Evolutionary conservation across 306 rosid species (phyloP).

Genomic region (Malus fusca): DNA sequence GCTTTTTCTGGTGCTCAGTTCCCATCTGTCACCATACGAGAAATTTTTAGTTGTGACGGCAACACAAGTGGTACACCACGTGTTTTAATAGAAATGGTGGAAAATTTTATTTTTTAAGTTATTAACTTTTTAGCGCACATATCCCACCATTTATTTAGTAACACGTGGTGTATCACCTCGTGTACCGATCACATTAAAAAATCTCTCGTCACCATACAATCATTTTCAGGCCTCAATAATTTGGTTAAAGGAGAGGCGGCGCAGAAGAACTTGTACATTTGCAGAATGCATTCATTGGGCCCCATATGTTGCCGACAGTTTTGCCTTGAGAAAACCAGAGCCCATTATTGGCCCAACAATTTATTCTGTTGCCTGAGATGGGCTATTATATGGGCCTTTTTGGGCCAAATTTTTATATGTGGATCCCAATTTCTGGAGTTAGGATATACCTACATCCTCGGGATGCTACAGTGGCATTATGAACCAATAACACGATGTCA

Average conservation of each 20-base stretch:
- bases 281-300: background rate
- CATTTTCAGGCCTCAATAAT: background rate
- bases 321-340: background rate
- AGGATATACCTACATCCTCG: too few relatives aligned
- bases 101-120: too few relatives aligned
- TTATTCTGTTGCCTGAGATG: background rate
- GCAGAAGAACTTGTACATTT: background rate
- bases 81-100: too few relatives aligned
- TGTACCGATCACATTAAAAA: too few relatives aligned
- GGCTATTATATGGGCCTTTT: background rate
- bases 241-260: background rate
- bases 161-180: fast-evolving
- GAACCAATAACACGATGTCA: too few relatives aligned
- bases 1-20: slow-evolving; percentile 11
- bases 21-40: background rate
- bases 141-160: too few relatives aligned
- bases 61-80: too few relatives aligned
- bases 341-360: background rate
- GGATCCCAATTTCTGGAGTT: too few relatives aligned
- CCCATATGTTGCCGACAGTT: background rate
- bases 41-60: too few relatives aligned
- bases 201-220: background rate
- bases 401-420: background rate
- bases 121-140: too few relatives aligned
- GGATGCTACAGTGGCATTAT: too few relatives aligned